phyloP scores from a whole-genome alignment of 352 stramenopile species.

The Phytophthora hibernalis region DNA sequence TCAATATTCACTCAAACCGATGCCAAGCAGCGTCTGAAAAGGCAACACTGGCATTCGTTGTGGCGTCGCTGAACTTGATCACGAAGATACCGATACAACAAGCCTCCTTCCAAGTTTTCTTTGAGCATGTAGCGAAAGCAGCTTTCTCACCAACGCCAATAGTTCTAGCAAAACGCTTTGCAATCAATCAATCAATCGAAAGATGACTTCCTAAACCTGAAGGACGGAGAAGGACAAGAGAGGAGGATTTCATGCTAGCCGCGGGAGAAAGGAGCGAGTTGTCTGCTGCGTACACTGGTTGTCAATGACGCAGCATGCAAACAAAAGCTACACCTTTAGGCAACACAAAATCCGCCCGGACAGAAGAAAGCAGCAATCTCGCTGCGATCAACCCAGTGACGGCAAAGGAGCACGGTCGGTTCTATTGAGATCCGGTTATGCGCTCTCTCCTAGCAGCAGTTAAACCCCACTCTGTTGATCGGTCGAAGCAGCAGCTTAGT shows the following conservation, averaged over 20 bases:
- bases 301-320: conserved; percentile 8
- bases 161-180: too few relatives aligned
- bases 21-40: too few relatives aligned
- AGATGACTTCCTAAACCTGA: neutral
- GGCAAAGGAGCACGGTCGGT: conserved; percentile 64
- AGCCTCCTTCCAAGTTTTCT: too few relatives aligned
- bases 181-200: too few relatives aligned
- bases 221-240: conserved; percentile 1
- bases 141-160: too few relatives aligned
- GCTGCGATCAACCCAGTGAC: conserved; percentile 91
- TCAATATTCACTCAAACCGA: too few relatives aligned
- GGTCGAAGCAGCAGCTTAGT: conserved; percentile 48
- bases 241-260: conserved; percentile 62
- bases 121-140: too few relatives aligned
- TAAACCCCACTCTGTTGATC: conserved; percentile 15
- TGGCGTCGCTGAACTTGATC: too few relatives aligned
- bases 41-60: too few relatives aligned
- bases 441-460: conserved; percentile 39
- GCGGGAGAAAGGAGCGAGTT: conserved; percentile 21
- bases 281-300: neutral
- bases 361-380: conserved; percentile 85
- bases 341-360: conserved; percentile 91
- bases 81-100: too few relatives aligned
- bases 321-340: conserved; percentile 23
- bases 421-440: conserved; percentile 54